A percentile compares a stretch with the other conserved stretches of the same genome.
Conservation (phyloP, 2,329 filamentous ascomycete genomes). For the Fusarium solani-melongenae region DNA sequence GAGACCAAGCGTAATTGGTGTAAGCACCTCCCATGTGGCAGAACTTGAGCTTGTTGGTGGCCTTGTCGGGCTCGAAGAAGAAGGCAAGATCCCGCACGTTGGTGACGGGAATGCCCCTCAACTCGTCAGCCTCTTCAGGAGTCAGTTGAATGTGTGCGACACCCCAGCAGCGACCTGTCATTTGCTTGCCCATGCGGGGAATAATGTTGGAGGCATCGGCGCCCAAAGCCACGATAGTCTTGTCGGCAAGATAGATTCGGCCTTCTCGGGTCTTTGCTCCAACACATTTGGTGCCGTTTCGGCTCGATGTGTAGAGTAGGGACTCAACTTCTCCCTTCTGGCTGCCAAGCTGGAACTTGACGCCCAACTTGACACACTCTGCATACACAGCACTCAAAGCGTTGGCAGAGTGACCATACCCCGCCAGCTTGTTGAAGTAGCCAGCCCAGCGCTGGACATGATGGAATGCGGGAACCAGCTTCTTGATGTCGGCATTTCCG, state of each 20-base stretch:
- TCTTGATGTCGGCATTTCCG: conserved; percentile 9
- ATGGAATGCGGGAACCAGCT: conserved; percentile 21
- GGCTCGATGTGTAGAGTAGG: conserved; percentile 9
- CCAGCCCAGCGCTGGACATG: conserved; percentile 17
- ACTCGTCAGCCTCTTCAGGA: conserved; percentile 11
- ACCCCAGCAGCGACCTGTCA: conserved; percentile 26
- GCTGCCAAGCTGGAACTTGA: conserved; percentile 15
- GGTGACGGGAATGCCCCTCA: conserved; percentile 24
- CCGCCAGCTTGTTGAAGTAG: conserved; percentile 27
- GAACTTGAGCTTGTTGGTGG: conserved; percentile 29
- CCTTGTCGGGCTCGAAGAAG: conserved; percentile 24
- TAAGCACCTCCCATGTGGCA: conserved; percentile 30
- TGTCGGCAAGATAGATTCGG: conserved; percentile 18
- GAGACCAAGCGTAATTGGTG: conserved; percentile 26
- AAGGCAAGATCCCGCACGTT: conserved; percentile 29
- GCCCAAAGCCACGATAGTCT: conserved; percentile 17
- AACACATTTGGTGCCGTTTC: conserved; percentile 14
- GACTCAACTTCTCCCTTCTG: conserved; percentile 25
- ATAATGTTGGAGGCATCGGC: conserved; percentile 18
- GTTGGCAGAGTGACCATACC: conserved; percentile 22
- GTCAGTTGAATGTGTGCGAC: conserved; percentile 28
- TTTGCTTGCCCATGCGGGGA: conserved; percentile 22
- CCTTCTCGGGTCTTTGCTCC: conserved; percentile 17
- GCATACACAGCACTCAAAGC: conserved; percentile 24
- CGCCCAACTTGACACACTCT: conserved; percentile 19